Evolutionary conservation across 768 basidiomycete species (phyloP).

Genomic region (Leccinum fibrillosum): DNA sequence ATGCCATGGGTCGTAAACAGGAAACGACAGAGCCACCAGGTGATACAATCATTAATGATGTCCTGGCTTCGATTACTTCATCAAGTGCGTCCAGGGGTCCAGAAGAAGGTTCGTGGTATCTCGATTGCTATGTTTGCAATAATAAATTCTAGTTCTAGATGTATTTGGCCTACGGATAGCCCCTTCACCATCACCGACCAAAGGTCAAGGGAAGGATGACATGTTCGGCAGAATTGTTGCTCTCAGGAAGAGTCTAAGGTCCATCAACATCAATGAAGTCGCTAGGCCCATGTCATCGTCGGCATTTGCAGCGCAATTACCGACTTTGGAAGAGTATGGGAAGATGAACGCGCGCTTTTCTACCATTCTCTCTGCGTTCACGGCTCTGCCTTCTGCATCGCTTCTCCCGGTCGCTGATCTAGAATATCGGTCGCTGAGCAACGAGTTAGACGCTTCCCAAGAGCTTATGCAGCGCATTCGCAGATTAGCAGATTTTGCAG

Average conservation of each 20-base stretch:
- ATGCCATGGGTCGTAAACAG: background rate
- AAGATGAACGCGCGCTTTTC: conserved; percentile 47
- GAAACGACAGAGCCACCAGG: background rate
- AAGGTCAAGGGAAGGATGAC: conserved; percentile 40
- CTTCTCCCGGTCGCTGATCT: conserved; percentile 43
- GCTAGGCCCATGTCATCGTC: conserved; percentile 40
- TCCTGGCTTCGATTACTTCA: background rate
- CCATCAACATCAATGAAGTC: conserved; percentile 56
- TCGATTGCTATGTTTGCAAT: background rate
- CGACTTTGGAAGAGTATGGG: conserved; percentile 45
- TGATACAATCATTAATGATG: background rate
- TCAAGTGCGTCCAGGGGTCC: background rate
- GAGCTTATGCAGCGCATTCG: conserved; percentile 50
- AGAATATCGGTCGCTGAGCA: conserved; percentile 60
- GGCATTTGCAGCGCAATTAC: conserved; percentile 42
- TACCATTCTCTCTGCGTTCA: conserved; percentile 42
- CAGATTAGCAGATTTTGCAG: conserved; percentile 52
- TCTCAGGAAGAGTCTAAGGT: conserved; percentile 58
- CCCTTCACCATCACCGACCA: conserved; percentile 32
- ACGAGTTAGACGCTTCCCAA: conserved; percentile 53
- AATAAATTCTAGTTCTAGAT: conserved; percentile 38
- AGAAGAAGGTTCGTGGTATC: conserved; percentile 25
- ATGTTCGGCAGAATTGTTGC: conserved; percentile 49
- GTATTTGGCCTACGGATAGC: conserved; percentile 50
- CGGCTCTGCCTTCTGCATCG: conserved; percentile 42